phyloP scores from a whole-genome alignment of 495 filamentous ascomycete species.

The Xylaria scruposa region DNA sequence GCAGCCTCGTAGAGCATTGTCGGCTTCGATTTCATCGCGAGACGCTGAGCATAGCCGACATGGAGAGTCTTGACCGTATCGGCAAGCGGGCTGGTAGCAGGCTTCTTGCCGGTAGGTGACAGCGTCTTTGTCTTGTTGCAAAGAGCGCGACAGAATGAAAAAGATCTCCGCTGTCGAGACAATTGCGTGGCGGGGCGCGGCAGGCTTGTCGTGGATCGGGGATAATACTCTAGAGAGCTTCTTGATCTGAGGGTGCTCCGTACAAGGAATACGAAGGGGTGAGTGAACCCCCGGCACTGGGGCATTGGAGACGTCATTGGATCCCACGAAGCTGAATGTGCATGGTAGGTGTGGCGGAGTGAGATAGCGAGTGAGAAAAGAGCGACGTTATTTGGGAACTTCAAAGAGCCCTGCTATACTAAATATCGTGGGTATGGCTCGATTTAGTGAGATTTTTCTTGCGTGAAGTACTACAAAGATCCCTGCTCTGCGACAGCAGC shows the following conservation, averaged over 20 bases:
- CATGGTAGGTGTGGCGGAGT: not conserved
- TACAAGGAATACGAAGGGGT: conserved; percentile 26
- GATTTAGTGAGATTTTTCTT: conserved; percentile 9
- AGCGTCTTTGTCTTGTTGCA: not conserved
- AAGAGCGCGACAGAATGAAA: conserved; percentile 1
- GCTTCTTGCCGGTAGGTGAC: conserved; percentile 8
- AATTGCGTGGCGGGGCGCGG: conserved; percentile 1
- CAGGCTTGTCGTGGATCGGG: conserved; percentile 5
- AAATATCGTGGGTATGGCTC: not conserved
- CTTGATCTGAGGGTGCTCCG: conserved; percentile 20
- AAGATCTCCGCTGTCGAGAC: not conserved
- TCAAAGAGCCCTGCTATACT: not conserved
- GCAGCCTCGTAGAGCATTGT: conserved; percentile 66
- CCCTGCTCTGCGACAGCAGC: not conserved
- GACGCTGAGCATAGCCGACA: conserved; percentile 47
- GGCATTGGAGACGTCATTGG: conserved; percentile 18
- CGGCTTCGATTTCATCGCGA: conserved; percentile 49
- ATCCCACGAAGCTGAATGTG: not conserved
- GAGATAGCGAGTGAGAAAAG: not conserved
- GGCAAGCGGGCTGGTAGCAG: not conserved
- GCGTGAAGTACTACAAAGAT: too few relatives aligned
- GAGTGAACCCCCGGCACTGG: conserved; percentile 26
- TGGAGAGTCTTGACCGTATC: not conserved
- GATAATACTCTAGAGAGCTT: not conserved
- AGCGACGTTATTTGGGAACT: not conserved